Evolutionary conservation across 164 flowering plant species (phyloP).

Genomic region (Liquidambar formosana): DNA sequence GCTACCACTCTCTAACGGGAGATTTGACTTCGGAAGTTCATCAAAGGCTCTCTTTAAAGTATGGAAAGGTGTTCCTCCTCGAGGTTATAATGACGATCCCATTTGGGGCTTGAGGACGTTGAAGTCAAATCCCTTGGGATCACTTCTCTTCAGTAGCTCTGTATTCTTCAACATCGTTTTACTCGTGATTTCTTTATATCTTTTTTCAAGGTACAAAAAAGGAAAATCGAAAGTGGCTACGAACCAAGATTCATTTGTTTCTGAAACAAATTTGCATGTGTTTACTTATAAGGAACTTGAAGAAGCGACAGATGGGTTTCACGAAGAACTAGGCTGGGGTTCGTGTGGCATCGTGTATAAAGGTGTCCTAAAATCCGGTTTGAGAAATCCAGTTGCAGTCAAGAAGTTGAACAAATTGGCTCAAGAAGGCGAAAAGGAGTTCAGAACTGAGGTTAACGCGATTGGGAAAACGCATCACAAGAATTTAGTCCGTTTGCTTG

Average conservation of each 20-base stretch:
- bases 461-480: slow-evolving; percentile 21
- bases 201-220: too few species aligned
- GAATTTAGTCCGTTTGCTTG: slow-evolving; percentile 17
- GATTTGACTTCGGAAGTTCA: background rate
- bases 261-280: background rate
- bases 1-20: slow-evolving; percentile 6
- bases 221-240: background rate
- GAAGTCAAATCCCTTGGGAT: background rate
- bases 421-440: slow-evolving; percentile 20
- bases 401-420: slow-evolving; percentile 10
- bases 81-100: background rate
- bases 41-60: slow-evolving; percentile 15
- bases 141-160: slow-evolving; percentile 8
- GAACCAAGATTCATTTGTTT: background rate
- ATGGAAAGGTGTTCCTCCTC: background rate
- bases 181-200: background rate
- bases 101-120: background rate
- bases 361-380: background rate
- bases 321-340: slow-evolving; percentile 13
- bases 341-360: slow-evolving; percentile 22
- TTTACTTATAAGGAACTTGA: slow-evolving; percentile 20
- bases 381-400: slow-evolving; percentile 4
- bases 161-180: background rate
- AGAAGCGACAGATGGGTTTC: slow-evolving; percentile 17
- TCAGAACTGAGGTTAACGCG: slow-evolving; percentile 14